A percentile compares a stretch with the other conserved stretches of the same genome.
phyloP scores from a whole-genome alignment of 352 stramenopile species.

The Plasmopara viticola region DNA sequence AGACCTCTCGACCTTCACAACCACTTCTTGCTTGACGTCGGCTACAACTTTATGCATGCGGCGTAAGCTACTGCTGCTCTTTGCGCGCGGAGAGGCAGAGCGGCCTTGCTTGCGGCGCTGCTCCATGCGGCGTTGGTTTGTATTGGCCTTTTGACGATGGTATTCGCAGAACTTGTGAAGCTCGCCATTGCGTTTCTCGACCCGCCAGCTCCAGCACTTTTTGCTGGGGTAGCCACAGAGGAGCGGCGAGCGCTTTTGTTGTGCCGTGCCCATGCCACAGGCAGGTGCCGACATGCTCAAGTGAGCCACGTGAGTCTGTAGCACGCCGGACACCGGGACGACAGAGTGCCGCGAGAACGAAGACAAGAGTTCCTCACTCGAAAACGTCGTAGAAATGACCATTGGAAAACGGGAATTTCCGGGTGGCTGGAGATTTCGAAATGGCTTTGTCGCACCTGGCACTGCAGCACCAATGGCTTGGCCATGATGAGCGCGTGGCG shows the following conservation, averaged over 20 bases:
- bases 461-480: slow-evolving; percentile 3
- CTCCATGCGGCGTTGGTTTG: slow-evolving; percentile 80
- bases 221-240: slow-evolving; percentile 76
- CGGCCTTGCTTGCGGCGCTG: slow-evolving; percentile 63
- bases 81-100: slow-evolving; percentile 21
- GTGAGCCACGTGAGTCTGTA: slow-evolving; percentile 15
- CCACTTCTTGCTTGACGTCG: slow-evolving; percentile 15
- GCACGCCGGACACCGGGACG: slow-evolving; percentile 1
- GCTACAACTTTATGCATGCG: slow-evolving; percentile 20
- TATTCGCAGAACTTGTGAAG: slow-evolving; percentile 85
- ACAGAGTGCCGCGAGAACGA: slow-evolving; percentile 19
- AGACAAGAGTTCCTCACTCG: slow-evolving; percentile 25
- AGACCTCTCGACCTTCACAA: slow-evolving; percentile 25
- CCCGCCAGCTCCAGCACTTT: slow-evolving; percentile 75
- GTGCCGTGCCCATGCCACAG: slow-evolving; percentile 6
- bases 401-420: slow-evolving; percentile 10
- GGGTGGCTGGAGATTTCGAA: slow-evolving; percentile 26
- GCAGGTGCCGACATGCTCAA: slow-evolving; percentile 11
- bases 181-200: slow-evolving; percentile 78
- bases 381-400: slow-evolving; percentile 25
- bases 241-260: slow-evolving; percentile 45
- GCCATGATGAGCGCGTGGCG: slow-evolving; percentile 1
- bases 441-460: slow-evolving; percentile 9
- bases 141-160: slow-evolving; percentile 80
- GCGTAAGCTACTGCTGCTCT: slow-evolving; percentile 13